These are phyloP conservation scores for Dactylella cylindrospora DNA, from an alignment of 2,329 filamentous ascomycete genomes.

Conservation along the genomic window DNA sequence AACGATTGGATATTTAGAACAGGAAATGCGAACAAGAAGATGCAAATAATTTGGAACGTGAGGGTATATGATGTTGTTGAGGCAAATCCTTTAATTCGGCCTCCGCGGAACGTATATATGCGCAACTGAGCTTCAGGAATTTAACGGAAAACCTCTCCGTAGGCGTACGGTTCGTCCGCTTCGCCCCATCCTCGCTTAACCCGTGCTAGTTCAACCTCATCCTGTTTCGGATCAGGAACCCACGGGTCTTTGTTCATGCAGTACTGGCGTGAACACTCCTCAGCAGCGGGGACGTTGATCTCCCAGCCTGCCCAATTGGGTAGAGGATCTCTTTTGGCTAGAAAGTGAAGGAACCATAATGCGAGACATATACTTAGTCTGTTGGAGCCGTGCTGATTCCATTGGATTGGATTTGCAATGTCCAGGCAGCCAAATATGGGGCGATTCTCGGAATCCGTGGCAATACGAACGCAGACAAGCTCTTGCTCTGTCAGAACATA, in stretches of 20 bases:
- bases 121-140: too few species aligned
- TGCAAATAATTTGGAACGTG: too few species aligned
- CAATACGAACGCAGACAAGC: slow-evolving; percentile 33
- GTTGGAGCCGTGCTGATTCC: slow-evolving; percentile 35
- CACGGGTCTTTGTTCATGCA: slow-evolving; percentile 39
- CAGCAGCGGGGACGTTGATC: slow-evolving; percentile 22
- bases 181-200: slow-evolving; percentile 42
- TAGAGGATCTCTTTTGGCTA: slow-evolving; percentile 32
- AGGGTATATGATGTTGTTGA: too few species aligned
- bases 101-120: too few species aligned
- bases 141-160: slow-evolving; percentile 36
- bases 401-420: slow-evolving; percentile 39
- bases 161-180: slow-evolving; percentile 38
- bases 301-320: slow-evolving; percentile 40
- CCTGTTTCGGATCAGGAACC: slow-evolving; percentile 39
- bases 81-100: too few species aligned
- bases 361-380: slow-evolving; percentile 35
- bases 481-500: slow-evolving; percentile 40
- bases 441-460: slow-evolving; percentile 20
- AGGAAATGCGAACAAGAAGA: too few species aligned
- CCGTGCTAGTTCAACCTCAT: slow-evolving; percentile 38
- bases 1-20: neutral
- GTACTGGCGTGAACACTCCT: slow-evolving; percentile 40
- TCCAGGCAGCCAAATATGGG: slow-evolving; percentile 40
- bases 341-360: slow-evolving; percentile 35